Percentiles rank a stretch among this genome's conserved stretches.
These are phyloP conservation scores for Avena atlantica DNA, from an alignment of 176 grass and related monocot species.

Conservation along the genomic window DNA sequence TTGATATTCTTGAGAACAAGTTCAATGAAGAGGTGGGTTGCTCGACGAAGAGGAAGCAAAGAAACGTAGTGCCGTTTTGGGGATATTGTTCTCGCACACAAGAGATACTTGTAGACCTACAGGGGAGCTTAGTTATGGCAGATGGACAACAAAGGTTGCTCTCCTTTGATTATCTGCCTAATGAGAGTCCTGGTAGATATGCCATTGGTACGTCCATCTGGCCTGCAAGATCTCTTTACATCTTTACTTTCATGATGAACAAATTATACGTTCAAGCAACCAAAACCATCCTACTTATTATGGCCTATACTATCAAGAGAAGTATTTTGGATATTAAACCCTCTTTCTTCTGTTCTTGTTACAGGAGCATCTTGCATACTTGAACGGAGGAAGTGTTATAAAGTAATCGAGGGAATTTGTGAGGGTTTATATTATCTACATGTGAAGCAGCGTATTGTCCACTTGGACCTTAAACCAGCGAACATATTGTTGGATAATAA, in stretches of 20 bases:
- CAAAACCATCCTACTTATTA: background rate
- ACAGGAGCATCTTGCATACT: background rate
- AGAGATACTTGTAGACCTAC: background rate
- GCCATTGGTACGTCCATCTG: background rate
- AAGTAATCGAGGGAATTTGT: background rate
- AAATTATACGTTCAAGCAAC: background rate
- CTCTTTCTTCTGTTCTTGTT: background rate
- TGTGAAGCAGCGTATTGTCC: background rate
- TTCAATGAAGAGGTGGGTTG: background rate
- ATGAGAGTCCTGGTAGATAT: background rate
- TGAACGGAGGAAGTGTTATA: background rate
- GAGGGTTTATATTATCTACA: background rate
- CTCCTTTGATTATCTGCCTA: background rate
- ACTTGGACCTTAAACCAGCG: background rate
- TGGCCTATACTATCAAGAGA: background rate
- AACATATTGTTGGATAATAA: slow-evolving; percentile 17
- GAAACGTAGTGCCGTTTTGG: background rate
- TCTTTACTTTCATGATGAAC: background rate
- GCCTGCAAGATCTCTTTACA: background rate
- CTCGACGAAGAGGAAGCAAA: background rate
- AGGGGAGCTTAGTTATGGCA: background rate
- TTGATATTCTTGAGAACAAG: background rate
- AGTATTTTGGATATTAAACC: background rate
- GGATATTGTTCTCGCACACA: background rate
- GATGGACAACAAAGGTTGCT: background rate